Conservation (phyloP, 2,329 filamentous ascomycete species). For the Aureobasidium sp. region DNA sequence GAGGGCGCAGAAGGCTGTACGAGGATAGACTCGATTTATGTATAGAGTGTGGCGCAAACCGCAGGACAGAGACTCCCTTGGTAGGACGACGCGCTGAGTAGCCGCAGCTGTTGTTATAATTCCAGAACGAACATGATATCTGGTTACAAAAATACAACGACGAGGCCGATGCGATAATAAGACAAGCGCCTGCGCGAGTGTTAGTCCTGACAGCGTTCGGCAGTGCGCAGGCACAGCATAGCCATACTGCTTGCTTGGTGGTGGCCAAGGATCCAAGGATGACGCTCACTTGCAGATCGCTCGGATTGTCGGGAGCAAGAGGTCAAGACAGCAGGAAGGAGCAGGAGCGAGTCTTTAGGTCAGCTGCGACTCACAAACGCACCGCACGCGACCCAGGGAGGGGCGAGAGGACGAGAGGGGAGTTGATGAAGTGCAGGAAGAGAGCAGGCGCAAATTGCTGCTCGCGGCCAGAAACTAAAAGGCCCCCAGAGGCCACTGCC, state of each 20-base stretch:
- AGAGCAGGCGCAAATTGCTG: slow-evolving; percentile 12
- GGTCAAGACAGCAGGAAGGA: background rate
- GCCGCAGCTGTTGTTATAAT: slow-evolving; percentile 10
- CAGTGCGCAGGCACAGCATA: slow-evolving; percentile 4
- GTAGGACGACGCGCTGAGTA: slow-evolving; percentile 2
- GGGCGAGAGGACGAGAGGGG: slow-evolving; percentile 10
- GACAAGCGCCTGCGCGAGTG: background rate
- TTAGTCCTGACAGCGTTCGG: background rate
- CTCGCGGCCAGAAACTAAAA: background rate
- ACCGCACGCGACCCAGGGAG: slow-evolving; percentile 14
- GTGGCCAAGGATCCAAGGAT: slow-evolving; percentile 13
- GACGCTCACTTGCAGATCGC: slow-evolving; percentile 14
- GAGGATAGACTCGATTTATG: background rate
- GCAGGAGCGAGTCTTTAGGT: background rate
- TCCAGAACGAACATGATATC: slow-evolving; percentile 3
- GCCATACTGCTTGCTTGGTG: slow-evolving; percentile 1
- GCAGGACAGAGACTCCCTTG: background rate
- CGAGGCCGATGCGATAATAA: slow-evolving; percentile 9
- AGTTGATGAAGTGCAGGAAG: slow-evolving; percentile 11
- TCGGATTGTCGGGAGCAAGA: background rate
- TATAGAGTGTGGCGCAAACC: slow-evolving; percentile 12
- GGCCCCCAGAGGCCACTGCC: background rate
- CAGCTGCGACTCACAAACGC: slow-evolving; percentile 12
- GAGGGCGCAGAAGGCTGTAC: background rate
- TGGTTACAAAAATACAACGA: slow-evolving; percentile 11